A percentile compares a stretch with the other conserved stretches of the same genome.
phyloP scores from a whole-genome alignment of 768 basidiomycete species.

The Mrakia gelida region DNA sequence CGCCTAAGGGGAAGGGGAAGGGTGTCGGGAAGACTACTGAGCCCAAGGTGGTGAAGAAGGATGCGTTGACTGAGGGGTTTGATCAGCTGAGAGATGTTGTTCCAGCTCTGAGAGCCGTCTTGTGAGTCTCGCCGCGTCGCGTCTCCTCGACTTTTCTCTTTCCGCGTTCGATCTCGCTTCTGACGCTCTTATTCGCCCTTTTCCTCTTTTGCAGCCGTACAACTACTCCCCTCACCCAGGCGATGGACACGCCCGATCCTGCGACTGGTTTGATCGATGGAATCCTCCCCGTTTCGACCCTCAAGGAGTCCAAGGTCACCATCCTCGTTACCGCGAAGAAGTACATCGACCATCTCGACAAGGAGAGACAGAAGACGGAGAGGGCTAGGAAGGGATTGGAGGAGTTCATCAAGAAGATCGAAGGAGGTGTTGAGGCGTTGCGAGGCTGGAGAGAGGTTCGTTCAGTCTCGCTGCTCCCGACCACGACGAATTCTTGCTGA shows the following conservation, averaged over 20 bases:
- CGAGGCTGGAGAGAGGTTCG: not conserved
- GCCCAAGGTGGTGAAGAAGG: not conserved
- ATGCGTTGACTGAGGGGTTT: not conserved
- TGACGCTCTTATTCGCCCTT: not conserved
- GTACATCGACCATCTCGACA: not conserved
- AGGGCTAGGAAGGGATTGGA: not conserved
- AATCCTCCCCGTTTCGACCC: not conserved
- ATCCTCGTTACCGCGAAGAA: too few relatives aligned
- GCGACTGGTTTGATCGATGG: constrained; percentile 8
- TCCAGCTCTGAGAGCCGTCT: constrained; percentile 1
- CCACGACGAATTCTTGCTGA: not conserved
- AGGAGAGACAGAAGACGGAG: not conserved
- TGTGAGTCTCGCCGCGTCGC: not conserved
- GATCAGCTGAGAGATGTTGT: constrained; percentile 9
- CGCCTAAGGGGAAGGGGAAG: constrained; percentile 1
- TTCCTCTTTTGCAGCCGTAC: not conserved
- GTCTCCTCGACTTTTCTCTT: too few relatives aligned
- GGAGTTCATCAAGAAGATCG: not conserved
- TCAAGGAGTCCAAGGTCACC: constrained; percentile 6
- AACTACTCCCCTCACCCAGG: not conserved
- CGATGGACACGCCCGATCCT: not conserved
- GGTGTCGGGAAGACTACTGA: not conserved
- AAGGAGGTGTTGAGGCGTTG: not conserved
- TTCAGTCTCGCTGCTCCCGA: not conserved
- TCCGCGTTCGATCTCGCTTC: not conserved